Evolutionary conservation across 805 yeast species (phyloP), one percentile per base, ranked within the genome.

Genomic region (Ogataea minuta): DNA sequence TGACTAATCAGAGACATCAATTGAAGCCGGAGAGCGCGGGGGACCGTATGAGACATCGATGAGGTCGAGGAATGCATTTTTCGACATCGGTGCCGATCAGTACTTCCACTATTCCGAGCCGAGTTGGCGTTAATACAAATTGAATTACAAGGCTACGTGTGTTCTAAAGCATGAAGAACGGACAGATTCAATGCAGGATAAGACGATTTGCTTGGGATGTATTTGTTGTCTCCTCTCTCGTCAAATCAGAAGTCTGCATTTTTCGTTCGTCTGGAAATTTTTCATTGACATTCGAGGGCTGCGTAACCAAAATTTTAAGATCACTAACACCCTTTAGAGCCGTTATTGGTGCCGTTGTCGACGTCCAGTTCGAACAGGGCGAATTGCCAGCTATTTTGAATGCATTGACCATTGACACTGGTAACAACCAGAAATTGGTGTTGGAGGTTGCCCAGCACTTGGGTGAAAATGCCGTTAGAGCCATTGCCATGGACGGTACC

Each of bases 401-500:
- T 72, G 98, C 99, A 59, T 80, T 93, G 64, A 89, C 86, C 71
- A 80, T 93, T 67, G 80, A 87, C 68, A 71, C 77, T 55, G 90
- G 89, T 62, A 71, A 71, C 55, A 17, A 41, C 33, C 37, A 39
- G 23, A 77, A 78, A 64, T 82, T 93, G 67, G 89, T 93, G 56
- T 81, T 93, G 64, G 99, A 93, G 78, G 99, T 93, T 61, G 93
- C 99, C 63, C 99, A 93, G 80, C 99, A 93, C 76, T 82, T 93
- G 72, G 99, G 99, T 81, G 98, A 93, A 80, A 89, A 89, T 86
- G 85, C 98, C 62, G 98, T 93, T 70, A 91, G 99, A 84, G 84
- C 99, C 69, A 93, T 93, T 84, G 98, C 99, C 68, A 93, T 93
- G 99, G 99, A 93, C 73, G 98, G 98, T 87, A 93, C 99, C 60